phyloP scores from a whole-genome alignment of 371 early-diverging fungal species.

The Mortierella sp. region DNA sequence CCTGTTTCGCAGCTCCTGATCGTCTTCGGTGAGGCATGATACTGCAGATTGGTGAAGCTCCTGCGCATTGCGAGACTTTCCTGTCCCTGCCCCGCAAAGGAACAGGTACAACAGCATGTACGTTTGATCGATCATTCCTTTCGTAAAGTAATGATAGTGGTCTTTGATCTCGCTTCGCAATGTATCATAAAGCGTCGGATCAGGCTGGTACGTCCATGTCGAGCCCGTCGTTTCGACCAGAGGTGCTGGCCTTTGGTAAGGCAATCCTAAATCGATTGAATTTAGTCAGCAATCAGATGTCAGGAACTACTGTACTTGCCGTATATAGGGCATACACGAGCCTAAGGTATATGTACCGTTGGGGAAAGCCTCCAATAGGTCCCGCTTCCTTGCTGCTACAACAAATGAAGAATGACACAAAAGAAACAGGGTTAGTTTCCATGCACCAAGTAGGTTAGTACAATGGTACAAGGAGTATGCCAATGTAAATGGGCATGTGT shows the following conservation, averaged over 20 bases:
- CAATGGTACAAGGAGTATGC: no score
- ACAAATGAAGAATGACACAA: no score
- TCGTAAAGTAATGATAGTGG: background rate
- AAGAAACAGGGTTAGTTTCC: no score
- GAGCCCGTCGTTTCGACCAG: background rate
- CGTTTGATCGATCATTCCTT: background rate
- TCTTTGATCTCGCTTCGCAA: background rate
- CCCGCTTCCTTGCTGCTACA: no score
- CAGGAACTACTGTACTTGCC: background rate
- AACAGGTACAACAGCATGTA: constrained; percentile 31
- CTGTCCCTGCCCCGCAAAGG: constrained; percentile 33
- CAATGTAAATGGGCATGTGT: no score
- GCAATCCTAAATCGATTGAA: background rate
- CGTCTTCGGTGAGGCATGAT: constrained; percentile 26
- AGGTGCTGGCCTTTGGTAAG: background rate
- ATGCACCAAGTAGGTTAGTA: no score
- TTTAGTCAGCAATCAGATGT: background rate
- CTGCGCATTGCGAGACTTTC: constrained; percentile 46
- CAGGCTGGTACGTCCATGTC: background rate
- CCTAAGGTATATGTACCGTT: background rate
- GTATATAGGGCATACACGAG: background rate
- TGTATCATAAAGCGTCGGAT: background rate
- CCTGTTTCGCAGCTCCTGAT: constrained; percentile 23
- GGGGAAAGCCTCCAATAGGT: background rate
- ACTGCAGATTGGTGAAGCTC: constrained; percentile 38